Evolutionary conservation across 2,329 filamentous ascomycete species (phyloP).

Genomic region (Cyphellophora attinorum): DNA sequence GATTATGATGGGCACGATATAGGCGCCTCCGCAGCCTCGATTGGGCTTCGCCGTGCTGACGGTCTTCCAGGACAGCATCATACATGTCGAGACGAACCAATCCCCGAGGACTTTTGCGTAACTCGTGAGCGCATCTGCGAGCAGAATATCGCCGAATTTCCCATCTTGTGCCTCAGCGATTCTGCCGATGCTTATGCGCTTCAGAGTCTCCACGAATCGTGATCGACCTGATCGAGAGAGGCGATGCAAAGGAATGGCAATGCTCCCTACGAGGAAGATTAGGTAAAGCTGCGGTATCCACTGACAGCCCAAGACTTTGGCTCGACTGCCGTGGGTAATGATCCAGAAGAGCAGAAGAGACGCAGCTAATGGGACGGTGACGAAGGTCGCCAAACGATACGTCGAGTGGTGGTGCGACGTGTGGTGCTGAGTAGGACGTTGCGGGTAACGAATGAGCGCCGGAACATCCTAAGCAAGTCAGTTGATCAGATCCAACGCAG

Average conservation of each 20-base stretch:
- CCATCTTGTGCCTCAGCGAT: slow-evolving; percentile 78
- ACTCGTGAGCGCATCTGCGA: slow-evolving; percentile 89
- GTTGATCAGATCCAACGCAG: slow-evolving; percentile 3
- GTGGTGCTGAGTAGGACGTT: slow-evolving; percentile 60
- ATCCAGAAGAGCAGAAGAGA: slow-evolving; percentile 78
- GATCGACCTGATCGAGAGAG: slow-evolving; percentile 61
- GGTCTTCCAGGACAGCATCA: slow-evolving; percentile 66
- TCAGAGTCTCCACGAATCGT: slow-evolving; percentile 65
- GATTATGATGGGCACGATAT: slow-evolving; percentile 77
- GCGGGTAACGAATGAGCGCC: slow-evolving; percentile 74
- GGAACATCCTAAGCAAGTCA: slow-evolving; percentile 58
- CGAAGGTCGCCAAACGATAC: slow-evolving; percentile 72
- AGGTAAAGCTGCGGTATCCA: slow-evolving; percentile 82
- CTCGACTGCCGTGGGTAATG: slow-evolving; percentile 60
- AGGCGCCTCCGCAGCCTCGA: slow-evolving; percentile 66
- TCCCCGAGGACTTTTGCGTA: slow-evolving; percentile 90
- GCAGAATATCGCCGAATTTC: slow-evolving; percentile 87
- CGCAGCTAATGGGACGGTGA: slow-evolving; percentile 59
- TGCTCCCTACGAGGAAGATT: slow-evolving; percentile 57
- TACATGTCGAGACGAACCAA: slow-evolving; percentile 79
- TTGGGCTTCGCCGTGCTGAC: slow-evolving; percentile 74
- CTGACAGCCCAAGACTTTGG: slow-evolving; percentile 67
- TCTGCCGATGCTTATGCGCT: slow-evolving; percentile 72
- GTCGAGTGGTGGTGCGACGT: slow-evolving; percentile 69
- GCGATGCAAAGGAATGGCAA: slow-evolving; percentile 62